Evolutionary conservation across 192 early-diverging fungal genomes (phyloP), one percentile per base, ranked within the genome.

Genomic region (Chytriomyces hyalinus): DNA sequence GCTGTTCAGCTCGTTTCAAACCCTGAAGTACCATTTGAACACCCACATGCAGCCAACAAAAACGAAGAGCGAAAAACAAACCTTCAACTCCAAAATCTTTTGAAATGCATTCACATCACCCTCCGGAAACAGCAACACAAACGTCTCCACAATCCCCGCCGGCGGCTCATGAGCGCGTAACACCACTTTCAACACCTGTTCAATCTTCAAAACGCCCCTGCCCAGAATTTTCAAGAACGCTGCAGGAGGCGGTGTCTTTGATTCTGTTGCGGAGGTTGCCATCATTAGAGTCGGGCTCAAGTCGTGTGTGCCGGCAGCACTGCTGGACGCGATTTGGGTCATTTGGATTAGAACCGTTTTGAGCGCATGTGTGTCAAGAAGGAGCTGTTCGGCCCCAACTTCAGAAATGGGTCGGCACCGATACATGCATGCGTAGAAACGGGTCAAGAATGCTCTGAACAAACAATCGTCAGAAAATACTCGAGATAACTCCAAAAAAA

Each of bases 371-470:
- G 93, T 96, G 83, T 99, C 97, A 11, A 99, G 82, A 2, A 99
- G 85, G 77, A 92, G 86, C 80, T 99, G 97, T 74, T 99, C 97
- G 6, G 96, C 96, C 26, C 96, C 97, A 59, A 96, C 90, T 84
- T 97, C 96, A 0, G 94, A 94, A 6, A 98, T 93, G 3, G 91
- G 92, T 65, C 88, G 88, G 80, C 94, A 96, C 20, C 84, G 82
- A 26, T 85, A 89, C 46, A 99, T 89, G 61, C 90, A 93, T 2
- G 80, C 84, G 49, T 90, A 78, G 76, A 92, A 94, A 49, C 88
- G 88, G 0, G 83, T 85, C 4, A 94, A 79, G 76, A 97, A 90
- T 0, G 93, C n/a, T n/a, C n/a, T n/a, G n/a, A n/a, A n/a, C n/a
- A n/a, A n/a, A n/a, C n/a, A n/a, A n/a, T n/a, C n/a, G n/a, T 49